Evolutionary conservation across 306 rosid genomes (phyloP).

Genomic region (Casuarina glauca): DNA sequence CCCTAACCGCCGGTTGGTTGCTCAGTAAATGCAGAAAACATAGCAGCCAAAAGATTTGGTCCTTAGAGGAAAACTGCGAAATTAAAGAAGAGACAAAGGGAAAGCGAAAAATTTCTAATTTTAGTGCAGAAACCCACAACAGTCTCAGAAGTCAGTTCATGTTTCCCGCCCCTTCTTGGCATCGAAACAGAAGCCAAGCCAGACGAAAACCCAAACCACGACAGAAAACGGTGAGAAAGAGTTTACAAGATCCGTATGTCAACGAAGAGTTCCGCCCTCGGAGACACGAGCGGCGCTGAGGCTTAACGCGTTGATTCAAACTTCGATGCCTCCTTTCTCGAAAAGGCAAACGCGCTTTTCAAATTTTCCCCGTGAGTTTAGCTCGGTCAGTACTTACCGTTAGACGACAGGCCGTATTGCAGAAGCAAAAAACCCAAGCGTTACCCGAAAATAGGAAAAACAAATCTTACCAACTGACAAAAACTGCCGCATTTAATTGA

Average conservation of each 20-base stretch:
- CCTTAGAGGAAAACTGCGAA: too few species aligned
- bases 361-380: too few species aligned
- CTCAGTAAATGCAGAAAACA: not conserved
- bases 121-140: not conserved
- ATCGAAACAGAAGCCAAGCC: constrained; percentile 2
- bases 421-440: too few species aligned
- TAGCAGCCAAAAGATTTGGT: not conserved
- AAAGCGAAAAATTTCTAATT: not conserved
- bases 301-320: not conserved
- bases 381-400: too few species aligned
- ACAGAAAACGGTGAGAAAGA: not conserved
- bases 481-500: too few species aligned
- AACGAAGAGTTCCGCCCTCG: not conserved
- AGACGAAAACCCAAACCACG: not conserved
- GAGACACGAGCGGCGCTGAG: not conserved
- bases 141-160: not conserved
- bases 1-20: not conserved
- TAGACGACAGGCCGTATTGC: too few species aligned
- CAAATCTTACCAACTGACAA: too few species aligned
- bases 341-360: not conserved
- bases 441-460: too few species aligned
- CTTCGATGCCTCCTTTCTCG: not conserved
- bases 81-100: too few species aligned
- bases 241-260: not conserved
- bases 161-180: not conserved